Conservation (phyloP, 345 rosid genomes). For the Leavenworthia alabamica region DNA sequence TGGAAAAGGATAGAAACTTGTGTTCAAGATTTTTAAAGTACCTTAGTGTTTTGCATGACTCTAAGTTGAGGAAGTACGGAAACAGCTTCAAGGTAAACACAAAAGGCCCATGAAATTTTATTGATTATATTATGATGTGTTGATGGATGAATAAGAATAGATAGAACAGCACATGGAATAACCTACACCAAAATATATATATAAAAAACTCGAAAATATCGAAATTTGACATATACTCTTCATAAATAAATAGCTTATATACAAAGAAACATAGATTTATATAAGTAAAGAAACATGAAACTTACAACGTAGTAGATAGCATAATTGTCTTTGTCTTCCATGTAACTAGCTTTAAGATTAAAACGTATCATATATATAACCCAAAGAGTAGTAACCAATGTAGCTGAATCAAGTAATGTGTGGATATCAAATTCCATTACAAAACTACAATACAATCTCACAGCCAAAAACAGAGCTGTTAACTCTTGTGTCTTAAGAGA, state of each 20-base stretch:
- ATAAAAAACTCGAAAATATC: background rate
- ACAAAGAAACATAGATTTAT: background rate
- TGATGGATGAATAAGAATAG: slow-evolving; percentile 67
- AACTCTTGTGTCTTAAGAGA: slow-evolving; percentile 81
- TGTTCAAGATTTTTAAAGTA: slow-evolving; percentile 14
- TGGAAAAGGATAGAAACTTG: background rate
- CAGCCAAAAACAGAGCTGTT: slow-evolving; percentile 78
- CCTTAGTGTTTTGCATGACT: slow-evolving; percentile 94
- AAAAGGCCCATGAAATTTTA: slow-evolving; percentile 76
- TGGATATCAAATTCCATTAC: slow-evolving; percentile 93
- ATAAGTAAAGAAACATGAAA: background rate
- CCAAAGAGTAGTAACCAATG: slow-evolving; percentile 70
- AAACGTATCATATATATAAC: slow-evolving; percentile 88
- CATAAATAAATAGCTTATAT: background rate
- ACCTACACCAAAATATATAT: slow-evolving; percentile 50
- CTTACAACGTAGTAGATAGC: slow-evolving; percentile 70
- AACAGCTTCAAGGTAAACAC: slow-evolving; percentile 89
- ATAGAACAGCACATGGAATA: slow-evolving; percentile 61
- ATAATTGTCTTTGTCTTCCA: slow-evolving; percentile 88
- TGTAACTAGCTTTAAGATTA: slow-evolving; percentile 69
- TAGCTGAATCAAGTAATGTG: slow-evolving; percentile 76
- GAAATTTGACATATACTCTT: background rate
- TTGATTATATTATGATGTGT: slow-evolving; percentile 59
- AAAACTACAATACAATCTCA: slow-evolving; percentile 79
- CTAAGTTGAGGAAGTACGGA: slow-evolving; percentile 83